A percentile compares a stretch with the other conserved stretches of the same genome.
These are phyloP conservation scores for Diplodia corticola DNA, from an alignment of 2,329 filamentous ascomycete genomes.

Conservation along the genomic window DNA sequence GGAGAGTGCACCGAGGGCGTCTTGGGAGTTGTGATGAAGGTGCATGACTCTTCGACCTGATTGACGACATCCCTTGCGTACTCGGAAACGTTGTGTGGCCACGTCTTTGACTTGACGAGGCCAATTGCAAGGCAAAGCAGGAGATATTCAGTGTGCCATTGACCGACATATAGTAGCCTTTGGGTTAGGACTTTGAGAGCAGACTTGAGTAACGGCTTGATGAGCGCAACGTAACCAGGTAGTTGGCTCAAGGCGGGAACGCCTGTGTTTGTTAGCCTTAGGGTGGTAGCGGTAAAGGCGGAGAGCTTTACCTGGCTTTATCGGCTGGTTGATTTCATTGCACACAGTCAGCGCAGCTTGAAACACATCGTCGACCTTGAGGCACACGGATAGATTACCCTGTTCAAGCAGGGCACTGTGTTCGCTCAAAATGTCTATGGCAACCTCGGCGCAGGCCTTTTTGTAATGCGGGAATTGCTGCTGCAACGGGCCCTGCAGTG, in stretches of 20 bases:
- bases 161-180: neutral
- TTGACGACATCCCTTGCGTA: neutral
- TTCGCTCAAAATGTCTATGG: neutral
- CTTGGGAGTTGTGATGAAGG: slow-evolving; percentile 9
- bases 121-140: slow-evolving; percentile 3
- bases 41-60: neutral
- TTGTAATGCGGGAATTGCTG: neutral
- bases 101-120: slow-evolving; percentile 1
- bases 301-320: neutral
- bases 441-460: slow-evolving; percentile 4
- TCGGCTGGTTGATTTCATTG: slow-evolving; percentile 6
- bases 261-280: neutral
- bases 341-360: neutral
- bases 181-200: neutral
- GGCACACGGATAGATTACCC: neutral
- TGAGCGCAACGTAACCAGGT: neutral
- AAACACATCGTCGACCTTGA: slow-evolving; percentile 13
- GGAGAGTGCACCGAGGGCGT: neutral
- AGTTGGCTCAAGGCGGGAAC: neutral
- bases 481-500: neutral
- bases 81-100: neutral
- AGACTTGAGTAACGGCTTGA: slow-evolving; percentile 2
- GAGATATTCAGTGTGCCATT: slow-evolving; percentile 7
- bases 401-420: neutral
- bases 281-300: too few relatives aligned